These are phyloP conservation scores for Talaromyces thailandensis DNA, from an alignment of 495 filamentous ascomycete species.

Conservation along the genomic window DNA sequence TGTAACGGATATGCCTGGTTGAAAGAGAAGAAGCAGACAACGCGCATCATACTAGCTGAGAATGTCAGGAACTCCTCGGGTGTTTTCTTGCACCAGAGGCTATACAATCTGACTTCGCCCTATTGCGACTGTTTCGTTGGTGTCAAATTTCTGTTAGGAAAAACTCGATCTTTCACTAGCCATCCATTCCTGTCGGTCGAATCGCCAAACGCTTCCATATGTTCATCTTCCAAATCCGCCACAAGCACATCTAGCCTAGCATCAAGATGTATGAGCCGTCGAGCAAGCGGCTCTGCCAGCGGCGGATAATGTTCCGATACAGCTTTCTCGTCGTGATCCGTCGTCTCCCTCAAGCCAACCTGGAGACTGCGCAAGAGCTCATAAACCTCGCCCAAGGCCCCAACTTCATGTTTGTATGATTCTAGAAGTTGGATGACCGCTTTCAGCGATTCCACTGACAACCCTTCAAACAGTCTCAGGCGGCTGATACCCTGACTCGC, in stretches of 20 bases:
- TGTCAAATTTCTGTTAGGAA: not conserved
- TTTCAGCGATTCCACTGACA: conserved; percentile 13
- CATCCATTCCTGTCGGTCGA: not conserved
- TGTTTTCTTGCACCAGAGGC: too few relatives aligned
- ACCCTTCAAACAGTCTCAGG: conserved; percentile 11
- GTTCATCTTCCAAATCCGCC: conserved; percentile 13
- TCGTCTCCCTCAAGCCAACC: not conserved
- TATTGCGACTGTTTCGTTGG: not conserved
- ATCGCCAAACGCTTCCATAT: not conserved
- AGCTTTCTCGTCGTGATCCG: not conserved
- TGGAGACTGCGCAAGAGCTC: conserved; percentile 9
- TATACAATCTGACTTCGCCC: not conserved
- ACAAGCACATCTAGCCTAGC: conserved; percentile 10
- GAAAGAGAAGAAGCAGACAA: too few relatives aligned
- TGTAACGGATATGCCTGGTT: too few relatives aligned
- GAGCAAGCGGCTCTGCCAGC: conserved; percentile 11
- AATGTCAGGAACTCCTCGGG: too few relatives aligned
- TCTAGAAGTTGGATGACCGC: conserved; percentile 13
- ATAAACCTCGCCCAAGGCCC: conserved; percentile 10
- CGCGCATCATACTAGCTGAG: too few relatives aligned
- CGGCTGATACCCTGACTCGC: conserved; percentile 8
- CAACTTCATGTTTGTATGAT: conserved; percentile 15
- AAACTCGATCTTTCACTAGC: conserved; percentile 5
- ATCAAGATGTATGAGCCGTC: conserved; percentile 10
- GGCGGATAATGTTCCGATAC: conserved; percentile 2